Percentiles rank a stretch among this genome's conserved stretches.
phyloP scores from a whole-genome alignment of 306 rosid species.

The Begonia fuchsioides region DNA sequence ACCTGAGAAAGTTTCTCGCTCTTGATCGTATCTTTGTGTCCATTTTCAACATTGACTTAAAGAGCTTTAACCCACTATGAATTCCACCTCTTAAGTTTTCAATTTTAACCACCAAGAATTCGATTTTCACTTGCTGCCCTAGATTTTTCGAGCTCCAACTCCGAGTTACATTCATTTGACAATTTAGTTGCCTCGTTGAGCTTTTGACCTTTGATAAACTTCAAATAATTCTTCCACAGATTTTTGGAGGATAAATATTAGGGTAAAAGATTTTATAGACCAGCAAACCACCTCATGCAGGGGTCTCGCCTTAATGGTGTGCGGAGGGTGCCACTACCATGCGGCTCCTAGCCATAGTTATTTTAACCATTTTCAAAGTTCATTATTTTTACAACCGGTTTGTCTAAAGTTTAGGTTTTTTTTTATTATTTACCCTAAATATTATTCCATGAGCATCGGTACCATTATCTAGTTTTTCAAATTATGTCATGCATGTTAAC shows the following conservation, averaged over 20 bases:
- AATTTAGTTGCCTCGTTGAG: conserved; percentile 58
- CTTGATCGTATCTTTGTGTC: conserved; percentile 24
- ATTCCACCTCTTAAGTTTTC: conserved; percentile 53
- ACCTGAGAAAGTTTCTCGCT: conserved; percentile 36
- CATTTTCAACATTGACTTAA: conserved; percentile 29
- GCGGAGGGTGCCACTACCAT: too few species aligned
- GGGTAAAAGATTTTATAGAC: too few species aligned
- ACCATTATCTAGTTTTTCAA: conserved; percentile 79
- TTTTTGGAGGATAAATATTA: conserved; percentile 86
- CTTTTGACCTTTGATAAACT: conserved; percentile 59
- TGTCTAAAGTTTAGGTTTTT: too few species aligned
- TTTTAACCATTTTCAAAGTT: too few species aligned
- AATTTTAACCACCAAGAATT: conserved; percentile 63
- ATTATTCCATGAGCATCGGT: conserved; percentile 85
- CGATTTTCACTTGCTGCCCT: conserved; percentile 77
- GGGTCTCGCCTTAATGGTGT: too few species aligned
- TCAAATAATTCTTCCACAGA: conserved; percentile 52
- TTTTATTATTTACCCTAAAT: too few species aligned
- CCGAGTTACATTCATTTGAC: conserved; percentile 62
- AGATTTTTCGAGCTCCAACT: conserved; percentile 92
- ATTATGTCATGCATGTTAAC: conserved; percentile 50
- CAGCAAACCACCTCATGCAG: too few species aligned
- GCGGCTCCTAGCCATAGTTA: too few species aligned
- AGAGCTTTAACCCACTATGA: conserved; percentile 54
- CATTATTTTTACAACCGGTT: too few species aligned